Base-by-base conservation (phyloP, 169 alveolate species). In the Plasmodium relictum region DNA sequence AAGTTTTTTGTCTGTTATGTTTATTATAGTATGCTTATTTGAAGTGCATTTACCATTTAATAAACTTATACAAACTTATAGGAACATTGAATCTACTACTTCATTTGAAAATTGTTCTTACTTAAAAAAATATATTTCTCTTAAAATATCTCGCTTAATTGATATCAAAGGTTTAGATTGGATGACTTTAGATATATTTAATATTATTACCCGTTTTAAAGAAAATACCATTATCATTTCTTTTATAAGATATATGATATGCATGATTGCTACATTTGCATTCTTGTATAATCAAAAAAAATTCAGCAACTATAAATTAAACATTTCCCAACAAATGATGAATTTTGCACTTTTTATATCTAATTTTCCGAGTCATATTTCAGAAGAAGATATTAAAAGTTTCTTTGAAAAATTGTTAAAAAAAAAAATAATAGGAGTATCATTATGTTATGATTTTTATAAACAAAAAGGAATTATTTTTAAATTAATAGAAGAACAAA, bases 51-150 rank as follows among this genome's bases (percentile, higher is more conserved):
- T 72, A 52, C 85, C 85, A 10, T 52, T 72, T 52, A 56, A 9
- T 24, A 22, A 72, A 24, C 52, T 72, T n/a, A 72, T 72, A 72
- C 85, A 72, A 52, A 50, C 69, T 6, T 72, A 72, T 52, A 16
- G 85, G 22, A 72, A 72, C 52, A 39, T 72, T 22, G 85, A 72
- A 72, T 50, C 85, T 22, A 72, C 69, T 22, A 72, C 54, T 22
- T 26, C 85, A 26, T 72, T 72, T 52, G 85, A 72, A 72, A 72
- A 72, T 50, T 72, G 85, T 31, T 50, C 41, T n/a, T 14, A 72
- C 50, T 72, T 72, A 72, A 72, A 72, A 56, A 72, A 72, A 26
- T 72, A 72, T 72, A 72, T 72, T 14, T 72, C 45, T 24, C 45
- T 20, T 14, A 54, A 72, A 24, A 72, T 72, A 26, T 72, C 85